Percentiles rank a stretch among this genome's conserved stretches.
Conservation (phyloP, 352 stramenopile genomes). For the Phytophthora pisi region DNA sequence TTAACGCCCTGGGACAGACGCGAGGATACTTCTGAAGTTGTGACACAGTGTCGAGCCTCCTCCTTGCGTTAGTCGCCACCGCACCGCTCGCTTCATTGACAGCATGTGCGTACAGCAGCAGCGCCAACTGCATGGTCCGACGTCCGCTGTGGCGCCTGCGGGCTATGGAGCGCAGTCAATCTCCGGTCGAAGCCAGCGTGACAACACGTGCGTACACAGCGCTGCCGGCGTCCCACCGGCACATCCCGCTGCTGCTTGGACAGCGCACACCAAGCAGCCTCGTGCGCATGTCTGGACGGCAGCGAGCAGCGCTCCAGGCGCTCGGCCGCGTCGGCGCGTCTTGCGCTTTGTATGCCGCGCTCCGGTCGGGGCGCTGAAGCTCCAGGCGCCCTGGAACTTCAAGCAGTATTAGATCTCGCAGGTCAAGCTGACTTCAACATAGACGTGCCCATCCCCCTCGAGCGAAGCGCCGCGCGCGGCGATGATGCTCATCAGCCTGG, state of each 20-base stretch:
- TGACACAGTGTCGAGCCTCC: background rate
- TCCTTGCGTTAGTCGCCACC: background rate
- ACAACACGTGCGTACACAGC: constrained; percentile 17
- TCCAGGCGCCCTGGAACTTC: constrained; percentile 40
- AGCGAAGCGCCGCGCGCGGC: constrained; percentile 39
- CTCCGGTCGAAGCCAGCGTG: background rate
- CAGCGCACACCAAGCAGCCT: background rate
- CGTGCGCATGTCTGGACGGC: constrained; percentile 11
- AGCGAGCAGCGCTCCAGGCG: background rate
- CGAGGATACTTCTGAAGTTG: constrained; percentile 21
- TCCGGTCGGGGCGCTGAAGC: constrained; percentile 2
- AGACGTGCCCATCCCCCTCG: constrained; percentile 12
- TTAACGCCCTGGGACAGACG: constrained; percentile 3
- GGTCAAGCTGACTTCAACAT: constrained; percentile 49
- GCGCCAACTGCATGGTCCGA: background rate
- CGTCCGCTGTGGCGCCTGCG: background rate
- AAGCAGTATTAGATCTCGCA: constrained; percentile 51
- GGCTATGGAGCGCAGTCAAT: background rate
- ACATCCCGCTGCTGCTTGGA: constrained; percentile 14
- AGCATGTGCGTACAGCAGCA: constrained; percentile 11
- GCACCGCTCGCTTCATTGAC: background rate
- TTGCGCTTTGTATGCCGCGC: constrained; percentile 22
- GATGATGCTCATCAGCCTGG: constrained; percentile 14
- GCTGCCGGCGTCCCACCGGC: constrained; percentile 9
- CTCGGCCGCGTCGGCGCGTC: background rate